Evolutionary conservation across 257 asterid genomes (phyloP).

Genomic region (Gentiana straminea): DNA sequence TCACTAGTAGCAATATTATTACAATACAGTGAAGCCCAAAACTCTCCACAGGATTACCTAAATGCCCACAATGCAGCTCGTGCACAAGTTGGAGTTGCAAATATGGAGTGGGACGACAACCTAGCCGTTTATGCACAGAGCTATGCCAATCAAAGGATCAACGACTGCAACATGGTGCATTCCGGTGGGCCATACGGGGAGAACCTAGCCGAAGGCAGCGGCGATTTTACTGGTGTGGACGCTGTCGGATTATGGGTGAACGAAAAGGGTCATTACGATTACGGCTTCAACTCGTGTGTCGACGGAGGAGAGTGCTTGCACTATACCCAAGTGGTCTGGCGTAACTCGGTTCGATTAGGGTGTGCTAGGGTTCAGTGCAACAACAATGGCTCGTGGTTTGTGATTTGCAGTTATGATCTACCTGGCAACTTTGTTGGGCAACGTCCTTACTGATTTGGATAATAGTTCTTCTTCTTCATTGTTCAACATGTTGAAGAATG

Average conservation of each 20-base stretch:
- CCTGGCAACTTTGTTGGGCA: too few relatives aligned
- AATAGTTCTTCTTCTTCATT: too few relatives aligned
- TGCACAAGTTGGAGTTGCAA: constrained; percentile 14
- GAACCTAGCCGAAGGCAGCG: constrained; percentile 15
- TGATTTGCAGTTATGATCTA: too few relatives aligned
- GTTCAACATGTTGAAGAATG: too few relatives aligned
- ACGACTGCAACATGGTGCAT: constrained; percentile 15
- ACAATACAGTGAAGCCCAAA: constrained; percentile 9
- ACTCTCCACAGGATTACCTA: constrained; percentile 9
- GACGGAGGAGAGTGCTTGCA: constrained; percentile 13
- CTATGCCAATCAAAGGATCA: constrained; percentile 12
- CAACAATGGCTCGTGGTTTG: too few relatives aligned
- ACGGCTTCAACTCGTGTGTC: constrained; percentile 13
- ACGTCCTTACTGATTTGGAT: too few relatives aligned
- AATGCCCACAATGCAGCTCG: constrained; percentile 30
- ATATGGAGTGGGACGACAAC: constrained; percentile 11
- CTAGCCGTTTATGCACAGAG: constrained; percentile 11
- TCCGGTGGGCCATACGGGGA: constrained; percentile 23
- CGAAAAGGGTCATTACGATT: constrained; percentile 10
- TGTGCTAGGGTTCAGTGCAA: too few relatives aligned
- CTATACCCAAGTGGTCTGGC: constrained; percentile 27
- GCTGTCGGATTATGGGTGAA: constrained; percentile 14
- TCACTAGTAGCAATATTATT: too few relatives aligned
- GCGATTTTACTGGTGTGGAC: neutral
- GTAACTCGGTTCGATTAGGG: neutral